Percentiles rank a stretch among this genome's conserved stretches.
These are phyloP conservation scores for Xylaria sp. DNA, from an alignment of 2,329 filamentous ascomycete genomes.

Conservation along the genomic window DNA sequence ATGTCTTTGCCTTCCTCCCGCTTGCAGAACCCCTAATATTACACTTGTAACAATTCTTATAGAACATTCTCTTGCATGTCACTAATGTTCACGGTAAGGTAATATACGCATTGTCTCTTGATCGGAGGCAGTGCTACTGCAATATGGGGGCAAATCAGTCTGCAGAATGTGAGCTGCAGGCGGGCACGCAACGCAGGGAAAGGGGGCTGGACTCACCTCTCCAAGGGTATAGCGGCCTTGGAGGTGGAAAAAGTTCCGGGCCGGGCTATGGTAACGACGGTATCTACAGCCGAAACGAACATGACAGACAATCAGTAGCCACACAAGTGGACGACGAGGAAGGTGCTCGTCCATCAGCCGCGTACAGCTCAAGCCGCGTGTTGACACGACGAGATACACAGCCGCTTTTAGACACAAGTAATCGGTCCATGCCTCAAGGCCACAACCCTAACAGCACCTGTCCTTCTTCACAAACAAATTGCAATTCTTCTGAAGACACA, in stretches of 20 bases:
- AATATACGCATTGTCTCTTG: background rate
- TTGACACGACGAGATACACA: background rate
- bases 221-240: background rate
- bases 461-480: background rate
- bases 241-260: background rate
- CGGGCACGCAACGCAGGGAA: background rate
- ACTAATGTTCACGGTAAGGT: background rate
- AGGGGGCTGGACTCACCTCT: background rate
- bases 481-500: background rate
- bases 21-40: background rate
- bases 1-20: background rate
- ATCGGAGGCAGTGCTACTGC: background rate
- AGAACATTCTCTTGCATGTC: background rate
- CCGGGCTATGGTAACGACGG: background rate
- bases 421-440: background rate
- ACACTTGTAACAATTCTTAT: background rate
- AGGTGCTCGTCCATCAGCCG: no score
- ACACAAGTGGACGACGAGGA: background rate
- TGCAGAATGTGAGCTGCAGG: background rate
- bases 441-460: background rate
- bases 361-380: constrained; percentile 5
- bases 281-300: background rate
- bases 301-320: background rate
- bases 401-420: background rate
- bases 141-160: constrained; percentile 9